Percentiles rank a stretch among this genome's conserved stretches.
Conservation (phyloP, 2,329 filamentous ascomycete genomes). For the Aspergillus oerlinghausenensis region DNA sequence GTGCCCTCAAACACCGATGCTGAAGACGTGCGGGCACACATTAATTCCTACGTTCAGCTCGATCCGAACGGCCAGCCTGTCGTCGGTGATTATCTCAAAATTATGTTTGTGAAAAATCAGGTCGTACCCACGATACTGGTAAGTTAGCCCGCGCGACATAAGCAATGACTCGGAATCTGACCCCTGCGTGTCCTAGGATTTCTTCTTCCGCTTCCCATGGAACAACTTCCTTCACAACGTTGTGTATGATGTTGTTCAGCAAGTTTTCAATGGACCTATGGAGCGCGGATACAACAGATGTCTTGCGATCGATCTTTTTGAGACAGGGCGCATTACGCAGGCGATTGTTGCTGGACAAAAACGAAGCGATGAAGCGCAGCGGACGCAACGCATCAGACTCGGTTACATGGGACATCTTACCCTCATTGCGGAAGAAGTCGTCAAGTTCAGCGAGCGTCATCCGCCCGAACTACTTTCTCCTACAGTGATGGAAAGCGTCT, state of each 20-base stretch:
- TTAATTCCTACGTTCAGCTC: conserved; percentile 47
- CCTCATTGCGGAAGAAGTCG: conserved; percentile 93
- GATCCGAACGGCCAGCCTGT: conserved; percentile 67
- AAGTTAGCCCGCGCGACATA: conserved; percentile 36
- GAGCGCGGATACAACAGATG: conserved; percentile 89
- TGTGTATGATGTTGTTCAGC: conserved; percentile 97
- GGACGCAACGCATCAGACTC: conserved; percentile 78
- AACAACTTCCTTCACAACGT: conserved; percentile 99
- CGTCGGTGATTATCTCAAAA: conserved; percentile 91
- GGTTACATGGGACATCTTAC: conserved; percentile 99
- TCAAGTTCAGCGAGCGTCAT: conserved; percentile 95
- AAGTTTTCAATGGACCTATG: conserved; percentile 98
- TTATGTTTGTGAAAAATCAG: conserved; percentile 89
- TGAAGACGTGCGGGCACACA: conserved; percentile 22
- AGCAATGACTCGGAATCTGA: not conserved
- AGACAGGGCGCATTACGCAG: conserved; percentile 81
- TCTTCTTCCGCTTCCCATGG: conserved; percentile 98
- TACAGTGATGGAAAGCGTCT: conserved; percentile 78
- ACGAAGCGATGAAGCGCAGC: conserved; percentile 79
- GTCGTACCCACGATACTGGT: conserved; percentile 95
- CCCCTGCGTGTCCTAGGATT: conserved; percentile 57
- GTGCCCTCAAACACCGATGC: conserved; percentile 15
- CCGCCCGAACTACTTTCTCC: conserved; percentile 82
- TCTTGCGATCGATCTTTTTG: conserved; percentile 87
- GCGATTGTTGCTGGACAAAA: conserved; percentile 88